These are phyloP conservation scores for Adansonia gregorii DNA, from an alignment of 441 rosid species.

Conservation along the genomic window DNA sequence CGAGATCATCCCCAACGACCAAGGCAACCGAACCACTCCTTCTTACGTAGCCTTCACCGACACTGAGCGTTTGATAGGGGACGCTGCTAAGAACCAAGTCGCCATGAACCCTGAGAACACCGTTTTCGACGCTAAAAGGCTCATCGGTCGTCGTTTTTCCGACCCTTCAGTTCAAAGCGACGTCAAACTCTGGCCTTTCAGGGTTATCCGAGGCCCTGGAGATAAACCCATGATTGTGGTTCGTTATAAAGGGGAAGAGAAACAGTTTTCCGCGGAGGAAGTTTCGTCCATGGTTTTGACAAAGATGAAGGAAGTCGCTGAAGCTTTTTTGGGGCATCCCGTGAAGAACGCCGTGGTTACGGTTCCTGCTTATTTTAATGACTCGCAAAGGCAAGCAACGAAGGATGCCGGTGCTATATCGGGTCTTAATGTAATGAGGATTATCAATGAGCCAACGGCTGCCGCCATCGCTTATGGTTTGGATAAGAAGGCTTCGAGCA, in stretches of 20 bases:
- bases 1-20: constrained; percentile 59
- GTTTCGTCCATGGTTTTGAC: constrained; percentile 51
- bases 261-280: constrained; percentile 50
- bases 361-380: constrained; percentile 45
- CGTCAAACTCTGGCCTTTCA: constrained; percentile 53
- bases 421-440: constrained; percentile 43
- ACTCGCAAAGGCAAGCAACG: constrained; percentile 47
- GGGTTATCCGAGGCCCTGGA: constrained; percentile 41
- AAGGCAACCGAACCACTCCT: constrained; percentile 61
- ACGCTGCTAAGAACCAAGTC: constrained; percentile 61
- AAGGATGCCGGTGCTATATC: constrained; percentile 45
- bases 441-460: constrained; percentile 49
- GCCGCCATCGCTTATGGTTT: constrained; percentile 50
- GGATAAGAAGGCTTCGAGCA: constrained; percentile 40
- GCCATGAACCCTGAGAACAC: constrained; percentile 60
- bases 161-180: constrained; percentile 49
- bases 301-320: constrained; percentile 40
- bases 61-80: constrained; percentile 51
- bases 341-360: constrained; percentile 43
- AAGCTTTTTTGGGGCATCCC: constrained; percentile 37
- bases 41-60: constrained; percentile 62
- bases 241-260: constrained; percentile 48
- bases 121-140: constrained; percentile 57
- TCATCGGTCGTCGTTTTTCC: constrained; percentile 53
- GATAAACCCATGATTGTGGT: constrained; percentile 54